Evolutionary conservation across 768 basidiomycete species (phyloP), one percentile per base, ranked within the genome.

Genomic region (Leccinum truebloodii): DNA sequence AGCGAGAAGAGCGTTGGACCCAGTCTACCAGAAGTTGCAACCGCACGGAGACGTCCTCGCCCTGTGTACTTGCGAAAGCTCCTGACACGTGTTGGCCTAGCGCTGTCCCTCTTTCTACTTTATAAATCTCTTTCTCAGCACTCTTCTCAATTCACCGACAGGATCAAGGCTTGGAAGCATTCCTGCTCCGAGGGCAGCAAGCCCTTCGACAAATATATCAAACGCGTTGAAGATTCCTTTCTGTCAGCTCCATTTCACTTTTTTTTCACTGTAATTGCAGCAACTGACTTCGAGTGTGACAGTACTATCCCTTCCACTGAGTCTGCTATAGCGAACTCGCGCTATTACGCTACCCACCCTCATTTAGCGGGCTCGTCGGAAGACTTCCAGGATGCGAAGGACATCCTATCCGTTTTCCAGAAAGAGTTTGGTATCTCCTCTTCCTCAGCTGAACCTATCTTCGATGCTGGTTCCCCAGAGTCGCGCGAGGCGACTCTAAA

Each of bases 331-430:
- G 77, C 76, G 30, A 78, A 83, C 6, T 88, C 88, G 22, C 79
- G 81, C 20, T 71, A 73, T 24, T 88, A 84, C 68, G 86, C 88
- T 1, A 82, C 83, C 3, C 85, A 87, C 62, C 88, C 90, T 26
- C 91, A 92, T 73, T 75, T 89, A 52, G 90, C 89, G 4, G 89
- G 89, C 9, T 85, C 86, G 22, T 61, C 73, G 3, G 82, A 82
- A 62, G 87, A 90, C 69, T 76, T 83, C 26, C 70, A 79, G 35
- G 84, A 89, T 67, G 91, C 92, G 6, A 83, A 86, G 65, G 75
- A 79, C 30, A 81, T 94, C 59, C 81, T 94, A 58, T 71, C 81
- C 24, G 76, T 89, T 61, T 87, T 94, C 73, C 89, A 89, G 68
- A 75, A 76, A 16, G 82, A 89, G 65, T 79, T 95, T 52, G 80